Conservation (phyloP, 371 early-diverging fungal species). For the Mucor plumbeus region DNA sequence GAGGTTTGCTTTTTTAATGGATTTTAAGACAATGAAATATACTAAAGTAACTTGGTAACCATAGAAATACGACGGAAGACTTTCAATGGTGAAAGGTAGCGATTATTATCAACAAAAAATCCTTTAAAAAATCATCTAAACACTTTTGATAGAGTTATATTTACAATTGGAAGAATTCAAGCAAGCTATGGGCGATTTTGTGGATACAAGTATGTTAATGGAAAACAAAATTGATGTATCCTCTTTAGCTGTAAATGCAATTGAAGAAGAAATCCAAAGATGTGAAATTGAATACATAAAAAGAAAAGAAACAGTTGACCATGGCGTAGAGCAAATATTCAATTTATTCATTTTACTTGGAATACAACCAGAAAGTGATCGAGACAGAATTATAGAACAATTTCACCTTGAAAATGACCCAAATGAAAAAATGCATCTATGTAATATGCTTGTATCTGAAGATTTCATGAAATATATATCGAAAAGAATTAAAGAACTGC, state of each 20-base stretch:
- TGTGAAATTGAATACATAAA: slow-evolving; percentile 42
- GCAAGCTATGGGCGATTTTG: slow-evolving; percentile 31
- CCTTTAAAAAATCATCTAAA: background rate
- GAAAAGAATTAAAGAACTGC: slow-evolving; percentile 28
- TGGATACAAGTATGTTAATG: slow-evolving; percentile 31
- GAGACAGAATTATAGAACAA: slow-evolving; percentile 27
- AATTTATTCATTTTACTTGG: slow-evolving; percentile 28
- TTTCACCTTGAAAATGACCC: slow-evolving; percentile 20
- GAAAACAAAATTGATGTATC: slow-evolving; percentile 46
- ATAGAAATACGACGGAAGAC: slow-evolving; percentile 27
- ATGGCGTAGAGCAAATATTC: slow-evolving; percentile 19
- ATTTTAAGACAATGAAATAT: background rate
- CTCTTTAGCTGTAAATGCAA: slow-evolving; percentile 30
- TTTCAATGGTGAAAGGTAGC: slow-evolving; percentile 27
- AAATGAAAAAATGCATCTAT: slow-evolving; percentile 23
- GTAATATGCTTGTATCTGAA: slow-evolving; percentile 25
- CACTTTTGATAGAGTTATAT: slow-evolving; percentile 23
- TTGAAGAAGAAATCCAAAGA: slow-evolving; percentile 48
- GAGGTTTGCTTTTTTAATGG: slow-evolving; percentile 13
- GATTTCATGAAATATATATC: slow-evolving; percentile 22
- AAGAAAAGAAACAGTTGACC: slow-evolving; percentile 18
- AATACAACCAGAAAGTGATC: slow-evolving; percentile 20
- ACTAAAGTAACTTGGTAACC: background rate
- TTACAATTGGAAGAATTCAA: slow-evolving; percentile 24
- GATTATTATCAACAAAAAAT: background rate